These are phyloP conservation scores for Blyttiomyces sp. DNA, from an alignment of 371 early-diverging fungal species.

Conservation along the genomic window DNA sequence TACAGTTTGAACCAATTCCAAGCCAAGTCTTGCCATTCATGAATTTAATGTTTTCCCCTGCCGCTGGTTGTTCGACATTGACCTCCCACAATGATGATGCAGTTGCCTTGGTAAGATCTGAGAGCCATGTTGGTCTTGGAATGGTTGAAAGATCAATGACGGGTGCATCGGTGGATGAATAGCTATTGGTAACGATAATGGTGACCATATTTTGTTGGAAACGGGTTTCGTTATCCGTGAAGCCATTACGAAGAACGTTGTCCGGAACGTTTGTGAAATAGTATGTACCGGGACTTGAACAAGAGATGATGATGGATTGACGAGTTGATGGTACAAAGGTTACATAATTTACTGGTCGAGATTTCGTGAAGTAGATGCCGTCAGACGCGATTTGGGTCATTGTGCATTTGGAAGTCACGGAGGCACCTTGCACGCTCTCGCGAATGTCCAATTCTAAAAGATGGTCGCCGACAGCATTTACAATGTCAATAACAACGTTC, in stretches of 20 bases:
- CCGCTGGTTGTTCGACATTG: background rate
- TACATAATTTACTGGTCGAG: background rate
- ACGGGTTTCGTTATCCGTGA: slow-evolving; percentile 7
- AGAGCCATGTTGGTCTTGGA: background rate
- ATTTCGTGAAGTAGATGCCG: background rate
- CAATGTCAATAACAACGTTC: background rate
- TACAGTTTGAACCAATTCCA: slow-evolving; percentile 4
- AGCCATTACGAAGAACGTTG: background rate
- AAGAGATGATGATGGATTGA: background rate
- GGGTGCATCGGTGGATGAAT: background rate
- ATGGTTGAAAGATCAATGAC: background rate
- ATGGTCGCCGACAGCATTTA: slow-evolving; percentile 1
- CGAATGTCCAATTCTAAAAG: background rate
- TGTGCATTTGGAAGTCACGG: background rate
- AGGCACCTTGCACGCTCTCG: background rate
- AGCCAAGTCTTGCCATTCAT: background rate
- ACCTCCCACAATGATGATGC: background rate
- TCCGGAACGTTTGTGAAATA: slow-evolving; percentile 3
- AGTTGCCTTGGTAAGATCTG: background rate
- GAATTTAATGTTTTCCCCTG: no score
- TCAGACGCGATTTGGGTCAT: background rate
- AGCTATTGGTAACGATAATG: background rate
- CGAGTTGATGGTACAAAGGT: background rate
- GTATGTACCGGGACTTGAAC: background rate
- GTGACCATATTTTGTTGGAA: slow-evolving; percentile 1